Conservation (phyloP, 2,329 filamentous ascomycete genomes). For the Ophiostoma pallidulum region DNA sequence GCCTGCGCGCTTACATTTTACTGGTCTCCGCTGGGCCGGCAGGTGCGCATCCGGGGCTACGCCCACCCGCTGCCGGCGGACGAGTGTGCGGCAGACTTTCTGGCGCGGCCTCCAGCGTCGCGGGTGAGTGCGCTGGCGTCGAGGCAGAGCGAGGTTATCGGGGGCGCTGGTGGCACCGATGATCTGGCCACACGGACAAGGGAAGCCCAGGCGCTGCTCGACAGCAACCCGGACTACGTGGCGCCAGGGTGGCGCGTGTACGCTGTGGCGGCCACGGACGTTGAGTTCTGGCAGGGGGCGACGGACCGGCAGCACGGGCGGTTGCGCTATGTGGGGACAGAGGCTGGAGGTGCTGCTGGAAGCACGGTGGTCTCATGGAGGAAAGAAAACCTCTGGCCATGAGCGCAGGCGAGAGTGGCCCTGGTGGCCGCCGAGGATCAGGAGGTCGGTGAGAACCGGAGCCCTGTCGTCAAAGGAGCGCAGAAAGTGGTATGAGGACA, state of each 20-base stretch:
- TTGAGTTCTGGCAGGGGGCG: slow-evolving; percentile 16
- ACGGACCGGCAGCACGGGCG: slow-evolving; percentile 12
- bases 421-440: too few relatives aligned
- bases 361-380: background rate
- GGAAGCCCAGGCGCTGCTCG: background rate
- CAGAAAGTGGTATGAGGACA: too few relatives aligned
- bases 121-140: slow-evolving; percentile 7
- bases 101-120: slow-evolving; percentile 8
- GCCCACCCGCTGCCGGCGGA: slow-evolving; percentile 3
- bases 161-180: background rate
- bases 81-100: slow-evolving; percentile 11
- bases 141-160: slow-evolving; percentile 7
- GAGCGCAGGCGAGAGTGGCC: too few relatives aligned
- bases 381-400: slow-evolving; percentile 11
- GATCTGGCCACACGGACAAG: background rate
- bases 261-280: slow-evolving; percentile 10
- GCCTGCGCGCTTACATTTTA: slow-evolving; percentile 13
- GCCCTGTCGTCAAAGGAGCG: too few relatives aligned
- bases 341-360: background rate
- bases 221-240: slow-evolving; percentile 10
- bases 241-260: slow-evolving; percentile 12
- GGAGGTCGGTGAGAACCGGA: too few relatives aligned
- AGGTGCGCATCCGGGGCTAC: slow-evolving; percentile 11
- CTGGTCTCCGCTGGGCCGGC: slow-evolving; percentile 12
- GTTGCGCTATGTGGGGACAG: slow-evolving; percentile 8